These are phyloP conservation scores for Microbotryomycetes sp. DNA, from an alignment of 1,284 basidiomycete species.

Conservation along the genomic window DNA sequence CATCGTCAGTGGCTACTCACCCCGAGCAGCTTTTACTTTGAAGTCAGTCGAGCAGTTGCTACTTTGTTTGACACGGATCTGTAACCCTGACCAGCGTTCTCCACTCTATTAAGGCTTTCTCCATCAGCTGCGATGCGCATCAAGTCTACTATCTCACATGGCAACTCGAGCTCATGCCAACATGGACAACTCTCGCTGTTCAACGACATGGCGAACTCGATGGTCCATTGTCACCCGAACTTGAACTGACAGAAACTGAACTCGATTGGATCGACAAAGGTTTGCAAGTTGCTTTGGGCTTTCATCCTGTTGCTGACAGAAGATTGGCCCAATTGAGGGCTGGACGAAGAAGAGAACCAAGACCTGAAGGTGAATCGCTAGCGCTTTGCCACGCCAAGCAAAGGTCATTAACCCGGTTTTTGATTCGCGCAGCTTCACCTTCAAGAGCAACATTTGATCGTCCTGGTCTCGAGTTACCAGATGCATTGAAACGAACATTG, in stretches of 20 bases:
- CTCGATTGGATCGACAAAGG: conserved; percentile 27
- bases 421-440: neutral
- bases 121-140: conserved; percentile 14
- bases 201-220: conserved; percentile 15
- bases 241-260: conserved; percentile 14
- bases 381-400: neutral
- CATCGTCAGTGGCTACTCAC: too few species aligned
- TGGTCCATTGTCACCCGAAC: neutral
- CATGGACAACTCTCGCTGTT: conserved; percentile 12
- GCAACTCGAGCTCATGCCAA: conserved; percentile 24
- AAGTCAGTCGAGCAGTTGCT: too few species aligned
- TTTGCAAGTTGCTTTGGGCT: conserved; percentile 3
- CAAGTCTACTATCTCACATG: conserved; percentile 23
- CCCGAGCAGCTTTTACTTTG: conserved; percentile 13
- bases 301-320: conserved; percentile 13
- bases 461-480: neutral
- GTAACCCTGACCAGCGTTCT: neutral
- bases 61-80: too few species aligned
- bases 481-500: neutral
- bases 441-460: neutral
- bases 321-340: conserved; percentile 7
- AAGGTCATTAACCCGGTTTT: neutral
- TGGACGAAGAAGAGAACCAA: neutral
- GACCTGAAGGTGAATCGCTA: neutral
- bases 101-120: conserved; percentile 1